Evolutionary conservation across 2,329 filamentous ascomycete species (phyloP).

Genomic region (Penicillium sp.): DNA sequence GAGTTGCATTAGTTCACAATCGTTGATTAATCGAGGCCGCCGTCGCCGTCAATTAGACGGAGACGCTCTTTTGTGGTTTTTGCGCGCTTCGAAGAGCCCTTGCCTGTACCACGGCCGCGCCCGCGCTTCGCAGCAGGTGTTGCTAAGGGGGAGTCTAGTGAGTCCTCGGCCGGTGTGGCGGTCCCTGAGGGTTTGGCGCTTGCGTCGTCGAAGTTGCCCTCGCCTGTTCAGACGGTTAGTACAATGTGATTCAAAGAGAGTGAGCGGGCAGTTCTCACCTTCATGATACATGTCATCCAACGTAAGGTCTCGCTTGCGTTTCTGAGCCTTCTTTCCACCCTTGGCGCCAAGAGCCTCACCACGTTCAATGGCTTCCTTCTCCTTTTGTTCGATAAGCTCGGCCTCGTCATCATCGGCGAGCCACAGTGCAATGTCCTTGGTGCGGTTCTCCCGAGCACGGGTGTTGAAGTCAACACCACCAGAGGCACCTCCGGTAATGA

Average conservation of each 20-base stretch:
- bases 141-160: slow-evolving; percentile 39
- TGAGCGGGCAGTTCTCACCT: slow-evolving; percentile 60
- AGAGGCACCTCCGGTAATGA: slow-evolving; percentile 80
- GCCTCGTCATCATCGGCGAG: slow-evolving; percentile 95
- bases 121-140: slow-evolving; percentile 55
- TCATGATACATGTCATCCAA: slow-evolving; percentile 99
- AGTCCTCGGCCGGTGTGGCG: slow-evolving; percentile 69
- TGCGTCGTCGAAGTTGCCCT: slow-evolving; percentile 90
- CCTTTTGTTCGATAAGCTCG: slow-evolving; percentile 86
- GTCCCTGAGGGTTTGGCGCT: slow-evolving; percentile 78
- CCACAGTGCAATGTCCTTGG: slow-evolving; percentile 98
- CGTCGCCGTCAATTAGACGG: slow-evolving; percentile 44
- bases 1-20: slow-evolving; percentile 17
- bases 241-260: not conserved
- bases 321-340: slow-evolving; percentile 60
- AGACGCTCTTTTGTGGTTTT: slow-evolving; percentile 56
- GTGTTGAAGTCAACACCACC: slow-evolving; percentile 96
- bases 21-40: slow-evolving; percentile 32
- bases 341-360: slow-evolving; percentile 62
- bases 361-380: slow-evolving; percentile 72
- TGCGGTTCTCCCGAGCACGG: slow-evolving; percentile 82
- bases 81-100: slow-evolving; percentile 57
- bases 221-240: slow-evolving; percentile 56
- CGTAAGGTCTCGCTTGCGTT: slow-evolving; percentile 58
- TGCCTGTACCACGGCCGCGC: slow-evolving; percentile 52